These are phyloP conservation scores for Tranzscheliella williamsii DNA, from an alignment of 1,284 basidiomycete species.

Conservation along the genomic window DNA sequence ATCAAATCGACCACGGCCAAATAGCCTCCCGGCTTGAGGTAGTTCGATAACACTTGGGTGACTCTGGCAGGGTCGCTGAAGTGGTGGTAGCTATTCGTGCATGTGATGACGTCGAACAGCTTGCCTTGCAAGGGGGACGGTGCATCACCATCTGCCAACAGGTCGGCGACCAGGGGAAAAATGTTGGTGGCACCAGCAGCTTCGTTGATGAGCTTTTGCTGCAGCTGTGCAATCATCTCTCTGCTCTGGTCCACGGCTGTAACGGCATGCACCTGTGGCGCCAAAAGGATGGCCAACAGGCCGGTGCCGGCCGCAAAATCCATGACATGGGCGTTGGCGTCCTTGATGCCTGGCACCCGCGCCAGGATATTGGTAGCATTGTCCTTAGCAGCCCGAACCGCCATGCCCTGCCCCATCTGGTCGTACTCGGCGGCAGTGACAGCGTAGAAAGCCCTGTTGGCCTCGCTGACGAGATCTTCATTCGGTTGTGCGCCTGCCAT, in stretches of 20 bases:
- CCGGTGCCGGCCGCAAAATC: slow-evolving; percentile 38
- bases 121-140: slow-evolving; percentile 3
- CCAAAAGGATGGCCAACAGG: slow-evolving; percentile 24
- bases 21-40: slow-evolving; percentile 27
- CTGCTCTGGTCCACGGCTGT: slow-evolving; percentile 27
- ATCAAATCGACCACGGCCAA: slow-evolving; percentile 29
- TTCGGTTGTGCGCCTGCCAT: slow-evolving; percentile 3
- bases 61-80: slow-evolving; percentile 21
- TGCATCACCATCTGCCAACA: background rate
- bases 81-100: slow-evolving; percentile 41
- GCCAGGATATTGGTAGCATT: slow-evolving; percentile 32
- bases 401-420: slow-evolving; percentile 23
- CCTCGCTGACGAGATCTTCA: slow-evolving; percentile 17
- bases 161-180: background rate
- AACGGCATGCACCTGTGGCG: slow-evolving; percentile 20
- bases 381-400: slow-evolving; percentile 16
- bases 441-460: slow-evolving; percentile 37
- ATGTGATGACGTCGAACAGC: slow-evolving; percentile 31
- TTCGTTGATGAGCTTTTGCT: slow-evolving; percentile 19
- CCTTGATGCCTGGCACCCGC: slow-evolving; percentile 10
- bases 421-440: slow-evolving; percentile 37
- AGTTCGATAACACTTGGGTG: slow-evolving; percentile 14
- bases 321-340: slow-evolving; percentile 11
- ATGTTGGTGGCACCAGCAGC: slow-evolving; percentile 4
- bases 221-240: slow-evolving; percentile 30